Evolutionary conservation across 331 rosid genomes (phyloP), one percentile per base, ranked within the genome.

Genomic region (Acacia pycnantha): DNA sequence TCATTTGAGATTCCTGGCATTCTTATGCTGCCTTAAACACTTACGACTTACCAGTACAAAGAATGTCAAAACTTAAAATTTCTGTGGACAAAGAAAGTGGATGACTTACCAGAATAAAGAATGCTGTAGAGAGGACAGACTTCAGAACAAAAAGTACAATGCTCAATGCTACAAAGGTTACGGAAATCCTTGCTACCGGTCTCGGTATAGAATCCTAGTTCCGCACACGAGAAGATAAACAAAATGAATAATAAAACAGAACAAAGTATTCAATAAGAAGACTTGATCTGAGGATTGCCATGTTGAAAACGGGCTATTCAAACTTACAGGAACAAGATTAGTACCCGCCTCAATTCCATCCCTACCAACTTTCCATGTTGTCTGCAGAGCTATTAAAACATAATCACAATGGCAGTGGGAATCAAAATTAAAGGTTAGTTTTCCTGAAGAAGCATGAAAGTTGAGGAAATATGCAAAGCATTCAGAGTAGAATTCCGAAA

Each of bases 261-360:
- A 50, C 26, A 70, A 64, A 48, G 22, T 33, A 65, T 26, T 73
- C 40, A 64, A 69, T 48, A 33, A 44, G 16, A 47, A 44, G 48
- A 78, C 61, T 35, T 74, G 41, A 82, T 73, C 73, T 19, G 68
- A 86, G 11, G 48, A 73, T 53, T 70, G 50, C 35, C 10, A 29
- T 61, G 19, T 15, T 15, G 51, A 70, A 73, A 73, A 82, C 48
- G 74, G 46, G 67, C 27, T 56, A 51, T 33, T 69, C 66, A 33
- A 44, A 92, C 94, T 86, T 89, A 95, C 98, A 3, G 98, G 98
- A 62, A 93, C 90, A 77, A 95, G 86, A 84, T 83, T 85, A 21
- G 97, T 83, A 86, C 94, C 99, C 2, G 98, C 98, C 79, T 95
- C 97, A 74, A 95, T 78, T 81, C 98, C 99, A 87, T 95, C 98